Conservation (phyloP, 805 yeast species). For the Priceomyces fermenticarens region DNA sequence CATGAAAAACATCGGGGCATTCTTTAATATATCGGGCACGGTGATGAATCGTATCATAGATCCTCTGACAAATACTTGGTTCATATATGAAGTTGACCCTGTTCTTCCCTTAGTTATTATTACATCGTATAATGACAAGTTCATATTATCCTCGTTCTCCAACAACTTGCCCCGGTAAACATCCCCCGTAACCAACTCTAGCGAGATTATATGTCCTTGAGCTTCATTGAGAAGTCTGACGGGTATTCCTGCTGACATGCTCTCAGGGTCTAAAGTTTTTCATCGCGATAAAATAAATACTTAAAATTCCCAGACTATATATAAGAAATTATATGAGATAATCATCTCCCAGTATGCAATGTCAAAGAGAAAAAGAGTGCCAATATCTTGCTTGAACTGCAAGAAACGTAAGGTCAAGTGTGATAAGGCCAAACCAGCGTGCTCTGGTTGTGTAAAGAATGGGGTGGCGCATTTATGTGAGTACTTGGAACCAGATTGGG, state of each 20-base stretch:
- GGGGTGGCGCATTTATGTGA: conserved; percentile 40
- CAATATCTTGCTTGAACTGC: conserved; percentile 39
- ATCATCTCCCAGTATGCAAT: conserved; percentile 1
- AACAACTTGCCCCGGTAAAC: conserved; percentile 82
- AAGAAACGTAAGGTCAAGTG: conserved; percentile 42
- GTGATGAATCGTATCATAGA: conserved; percentile 81
- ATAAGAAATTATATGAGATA: neutral
- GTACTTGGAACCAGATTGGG: conserved; percentile 41
- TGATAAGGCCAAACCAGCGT: conserved; percentile 38
- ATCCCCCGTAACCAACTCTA: conserved; percentile 84
- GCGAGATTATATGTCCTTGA: conserved; percentile 78
- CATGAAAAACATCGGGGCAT: conserved; percentile 85
- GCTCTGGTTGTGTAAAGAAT: conserved; percentile 40
- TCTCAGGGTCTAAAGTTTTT: neutral
- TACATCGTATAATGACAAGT: conserved; percentile 79
- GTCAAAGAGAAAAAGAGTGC: conserved; percentile 31
- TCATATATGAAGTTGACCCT: conserved; percentile 72
- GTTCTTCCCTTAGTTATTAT: conserved; percentile 66
- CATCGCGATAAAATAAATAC: neutral
- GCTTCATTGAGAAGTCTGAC: conserved; percentile 85
- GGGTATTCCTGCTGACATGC: conserved; percentile 73
- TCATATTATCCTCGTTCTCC: conserved; percentile 93
- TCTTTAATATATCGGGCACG: conserved; percentile 81
- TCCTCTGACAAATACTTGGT: conserved; percentile 87
- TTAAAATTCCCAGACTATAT: neutral